phyloP scores from a whole-genome alignment of 352 stramenopile species.

The Halophytophthora polymorphica region DNA sequence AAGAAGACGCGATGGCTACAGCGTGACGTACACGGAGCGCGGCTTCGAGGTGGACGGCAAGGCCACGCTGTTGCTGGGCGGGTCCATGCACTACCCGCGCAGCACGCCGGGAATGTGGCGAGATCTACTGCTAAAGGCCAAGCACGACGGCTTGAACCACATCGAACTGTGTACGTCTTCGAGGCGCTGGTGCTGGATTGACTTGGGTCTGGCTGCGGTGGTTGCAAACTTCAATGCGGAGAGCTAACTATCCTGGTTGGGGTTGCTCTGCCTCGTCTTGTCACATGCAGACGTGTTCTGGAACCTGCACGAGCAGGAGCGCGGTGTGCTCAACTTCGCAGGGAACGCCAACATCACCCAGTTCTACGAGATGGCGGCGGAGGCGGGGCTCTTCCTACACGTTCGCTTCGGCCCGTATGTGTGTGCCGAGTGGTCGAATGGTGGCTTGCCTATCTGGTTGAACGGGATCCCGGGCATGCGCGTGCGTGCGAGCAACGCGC shows the following conservation, averaged over 20 bases:
- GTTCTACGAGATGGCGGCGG: slow-evolving; percentile 55
- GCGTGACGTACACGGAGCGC: slow-evolving; percentile 38
- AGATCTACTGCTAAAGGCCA: slow-evolving; percentile 53
- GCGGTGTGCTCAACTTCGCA: slow-evolving; percentile 48
- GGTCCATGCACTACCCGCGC: slow-evolving; percentile 64
- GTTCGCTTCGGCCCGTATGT: slow-evolving; percentile 69
- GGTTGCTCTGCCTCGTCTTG: not conserved
- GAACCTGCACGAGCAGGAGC: slow-evolving; percentile 62
- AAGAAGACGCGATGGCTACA: slow-evolving; percentile 47
- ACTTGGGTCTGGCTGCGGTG: not conserved
- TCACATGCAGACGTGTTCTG: slow-evolving; percentile 60
- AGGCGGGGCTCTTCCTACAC: slow-evolving; percentile 63
- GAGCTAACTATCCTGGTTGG: too few relatives aligned
- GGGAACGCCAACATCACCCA: slow-evolving; percentile 51
- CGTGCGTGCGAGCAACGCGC: slow-evolving; percentile 44
- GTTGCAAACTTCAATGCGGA: too few relatives aligned
- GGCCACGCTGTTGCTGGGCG: slow-evolving; percentile 54
- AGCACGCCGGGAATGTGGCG: slow-evolving; percentile 55
- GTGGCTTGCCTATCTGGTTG: slow-evolving; percentile 57
- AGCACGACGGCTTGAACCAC: slow-evolving; percentile 73
- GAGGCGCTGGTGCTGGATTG: not conserved
- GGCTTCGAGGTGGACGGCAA: slow-evolving; percentile 62
- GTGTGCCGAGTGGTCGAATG: slow-evolving; percentile 69
- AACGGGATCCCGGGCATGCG: slow-evolving; percentile 45
- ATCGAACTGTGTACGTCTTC: slow-evolving; percentile 62